Conservation (phyloP, 441 rosid species). For the Pelargonium fulgidum region DNA sequence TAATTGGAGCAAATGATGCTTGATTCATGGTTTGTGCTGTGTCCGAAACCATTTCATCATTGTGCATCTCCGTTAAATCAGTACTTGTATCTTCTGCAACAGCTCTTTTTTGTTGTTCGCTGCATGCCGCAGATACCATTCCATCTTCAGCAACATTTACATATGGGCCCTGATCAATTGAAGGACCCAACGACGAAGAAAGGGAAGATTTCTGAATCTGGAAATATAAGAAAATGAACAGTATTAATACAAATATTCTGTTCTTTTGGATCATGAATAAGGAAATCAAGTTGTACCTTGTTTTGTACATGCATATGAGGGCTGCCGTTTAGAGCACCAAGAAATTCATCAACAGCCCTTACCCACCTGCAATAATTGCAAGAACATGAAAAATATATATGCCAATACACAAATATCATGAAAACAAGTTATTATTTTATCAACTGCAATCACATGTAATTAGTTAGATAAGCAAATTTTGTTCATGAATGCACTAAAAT, state of each 20-base stretch:
- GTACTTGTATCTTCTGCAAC: neutral
- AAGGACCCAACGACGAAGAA: slow-evolving; percentile 15
- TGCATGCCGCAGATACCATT: slow-evolving; percentile 27
- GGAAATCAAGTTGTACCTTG: slow-evolving; percentile 16
- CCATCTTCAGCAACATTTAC: slow-evolving; percentile 22
- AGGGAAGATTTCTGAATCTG: slow-evolving; percentile 11
- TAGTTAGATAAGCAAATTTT: neutral
- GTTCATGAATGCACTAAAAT: too few species aligned
- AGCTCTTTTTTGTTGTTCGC: slow-evolving; percentile 16
- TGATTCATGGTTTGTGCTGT: neutral
- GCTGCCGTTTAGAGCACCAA: slow-evolving; percentile 22
- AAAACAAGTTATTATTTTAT: neutral
- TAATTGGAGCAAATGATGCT: neutral
- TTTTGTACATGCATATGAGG: slow-evolving; percentile 22
- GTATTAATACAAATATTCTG: neutral
- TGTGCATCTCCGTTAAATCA: neutral
- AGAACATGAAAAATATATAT: too few species aligned
- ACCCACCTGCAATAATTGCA: slow-evolving; percentile 22
- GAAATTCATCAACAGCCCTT: slow-evolving; percentile 27
- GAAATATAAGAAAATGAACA: neutral
- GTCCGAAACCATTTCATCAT: slow-evolving; percentile 1
- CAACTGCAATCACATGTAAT: neutral
- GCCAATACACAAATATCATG: neutral
- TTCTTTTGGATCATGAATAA: neutral
- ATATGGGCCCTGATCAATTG: slow-evolving; percentile 23